Base-by-base conservation (phyloP, 768 basidiomycete species). In the Pleurotus giganteus region DNA sequence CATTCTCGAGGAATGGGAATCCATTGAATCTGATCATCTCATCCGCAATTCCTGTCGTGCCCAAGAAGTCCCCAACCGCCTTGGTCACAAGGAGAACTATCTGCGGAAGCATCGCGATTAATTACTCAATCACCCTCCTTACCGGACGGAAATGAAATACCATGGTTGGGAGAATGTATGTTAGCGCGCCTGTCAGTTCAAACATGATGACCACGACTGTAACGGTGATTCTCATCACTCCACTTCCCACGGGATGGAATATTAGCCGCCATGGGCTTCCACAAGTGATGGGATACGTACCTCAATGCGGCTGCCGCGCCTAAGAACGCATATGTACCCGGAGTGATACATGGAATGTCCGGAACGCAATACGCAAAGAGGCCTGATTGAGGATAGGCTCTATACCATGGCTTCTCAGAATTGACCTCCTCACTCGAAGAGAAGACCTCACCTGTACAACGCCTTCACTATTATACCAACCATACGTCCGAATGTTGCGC, bases 151-250 rank as follows among this genome's bases (percentile, higher is more conserved):
- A 15, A 12, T 21, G 63, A 45, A 80, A 61, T 60, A 94, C 96
- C 97, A 99, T 99, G 12, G 94, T 95, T 4, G 97, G 97, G 24
- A 99, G 72, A 61, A 98, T 95, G 66, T 99, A 98, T 17, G 94
- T 98, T 64, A 98, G 69, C 4, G 97, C 96, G 11, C 97, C 97
- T 3, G 97, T 99, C 17, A 99, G 78, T 65, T 98, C 96, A 67
- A 98, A 98, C 94, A 99, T 98, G 70, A 99, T 95, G 31, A 98
- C 97, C 6, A 98, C 97, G 4, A 99, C 94, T 0, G 95, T 93
- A 24, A 98, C 94, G 0, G 97, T 99, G 55, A 98, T 91, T 61
- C 95, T 83, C 82, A 98, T 99, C 51, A 98, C 86, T 29, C 97
- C 96, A 53, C 97, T 96, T 63, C 29, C 43, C 52, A 51, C 34